Percentiles rank a stretch among this genome's conserved stretches.
Conservation (phyloP, 2,329 filamentous ascomycete genomes). For the Hypocreales sp. region DNA sequence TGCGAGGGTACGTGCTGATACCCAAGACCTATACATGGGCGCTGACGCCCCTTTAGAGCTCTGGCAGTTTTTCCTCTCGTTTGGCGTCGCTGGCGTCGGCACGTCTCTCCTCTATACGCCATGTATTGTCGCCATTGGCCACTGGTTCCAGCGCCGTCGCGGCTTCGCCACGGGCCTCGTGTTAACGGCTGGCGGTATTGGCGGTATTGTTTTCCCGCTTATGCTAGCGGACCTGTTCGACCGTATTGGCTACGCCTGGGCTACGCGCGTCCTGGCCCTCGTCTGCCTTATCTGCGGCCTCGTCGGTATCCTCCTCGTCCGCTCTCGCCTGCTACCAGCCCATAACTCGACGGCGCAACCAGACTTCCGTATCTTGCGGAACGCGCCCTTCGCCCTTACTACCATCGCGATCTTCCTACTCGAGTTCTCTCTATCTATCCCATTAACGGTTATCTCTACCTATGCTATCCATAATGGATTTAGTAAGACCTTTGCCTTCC, state of each 20-base stretch:
- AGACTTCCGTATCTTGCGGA: conserved; percentile 49
- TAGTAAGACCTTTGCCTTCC: conserved; percentile 49
- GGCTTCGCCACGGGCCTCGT: conserved; percentile 74
- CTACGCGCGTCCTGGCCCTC: conserved; percentile 33
- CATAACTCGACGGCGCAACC: conserved; percentile 43
- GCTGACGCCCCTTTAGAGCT: conserved; percentile 31
- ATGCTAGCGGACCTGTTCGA: conserved; percentile 34
- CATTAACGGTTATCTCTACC: conserved; percentile 66
- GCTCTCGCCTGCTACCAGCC: conserved; percentile 46
- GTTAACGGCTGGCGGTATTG: conserved; percentile 59
- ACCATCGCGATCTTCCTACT: conserved; percentile 55
- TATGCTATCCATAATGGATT: conserved; percentile 58
- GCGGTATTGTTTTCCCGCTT: conserved; percentile 51
- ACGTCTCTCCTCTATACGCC: conserved; percentile 75
- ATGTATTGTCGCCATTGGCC: conserved; percentile 61
- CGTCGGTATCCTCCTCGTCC: conserved; percentile 33
- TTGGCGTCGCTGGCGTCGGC: conserved; percentile 60
- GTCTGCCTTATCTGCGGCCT: conserved; percentile 24
- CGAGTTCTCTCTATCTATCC: conserved; percentile 64
- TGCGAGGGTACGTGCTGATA: conserved; percentile 38
- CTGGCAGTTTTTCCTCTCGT: conserved; percentile 75
- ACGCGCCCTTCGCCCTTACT: conserved; percentile 46
- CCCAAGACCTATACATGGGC: too few species aligned
- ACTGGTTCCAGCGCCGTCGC: conserved; percentile 64
- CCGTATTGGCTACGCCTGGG: conserved; percentile 35